Evolutionary conservation across 805 yeast species (phyloP), one percentile per base, ranked within the genome.

Genomic region (Saccharomycodes ludwigii): DNA sequence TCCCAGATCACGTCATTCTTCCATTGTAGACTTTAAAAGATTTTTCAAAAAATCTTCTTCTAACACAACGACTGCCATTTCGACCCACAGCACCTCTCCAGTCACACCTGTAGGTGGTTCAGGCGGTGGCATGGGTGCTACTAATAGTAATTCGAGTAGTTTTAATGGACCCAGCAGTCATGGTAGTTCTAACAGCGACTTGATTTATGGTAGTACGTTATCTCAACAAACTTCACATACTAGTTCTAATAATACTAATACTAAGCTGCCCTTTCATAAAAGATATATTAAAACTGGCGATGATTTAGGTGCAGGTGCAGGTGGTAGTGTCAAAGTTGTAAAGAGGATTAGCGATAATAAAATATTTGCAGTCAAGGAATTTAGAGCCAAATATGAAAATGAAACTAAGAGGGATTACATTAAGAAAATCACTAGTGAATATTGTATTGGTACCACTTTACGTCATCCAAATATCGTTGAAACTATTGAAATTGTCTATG

Each of bases 271-370:
- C 1, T 76, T 77, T 42, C 71, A 79, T 24, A 83, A 78, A 47
- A 63, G 85, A 42, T 85, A 84, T 53, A 71, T 78, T 31, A 80
- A 76, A 50, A 75, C 79, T 33, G 94, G 94, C 32, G 88, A 84
- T 39, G 80, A 72, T 36, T 64, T 86, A 29, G 96, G 95, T 34
- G 91, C 91, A 14, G 96, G 96, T 33, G 95, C 95, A 2, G 96
- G 96, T 30, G 96, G 96, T 4, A 69, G 78, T 11, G 96, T 86
- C 21, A 73, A 75, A 46, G 62, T 85, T 30, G 77, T 83, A 28
- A 75, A 66, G 32, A 59, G 94, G 42, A 56, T 69, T 4, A 55
- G 68, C 2, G 95, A 85, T 56, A 59, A 63, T 19, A 68, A 73
- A 44, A 69, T 81, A 2, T 85, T 83, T 63, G 96, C 96, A 0